Percentiles rank a stretch among this genome's conserved stretches.
Conservation (phyloP, 495 filamentous ascomycete species). For the Pyronema omphalodes region DNA sequence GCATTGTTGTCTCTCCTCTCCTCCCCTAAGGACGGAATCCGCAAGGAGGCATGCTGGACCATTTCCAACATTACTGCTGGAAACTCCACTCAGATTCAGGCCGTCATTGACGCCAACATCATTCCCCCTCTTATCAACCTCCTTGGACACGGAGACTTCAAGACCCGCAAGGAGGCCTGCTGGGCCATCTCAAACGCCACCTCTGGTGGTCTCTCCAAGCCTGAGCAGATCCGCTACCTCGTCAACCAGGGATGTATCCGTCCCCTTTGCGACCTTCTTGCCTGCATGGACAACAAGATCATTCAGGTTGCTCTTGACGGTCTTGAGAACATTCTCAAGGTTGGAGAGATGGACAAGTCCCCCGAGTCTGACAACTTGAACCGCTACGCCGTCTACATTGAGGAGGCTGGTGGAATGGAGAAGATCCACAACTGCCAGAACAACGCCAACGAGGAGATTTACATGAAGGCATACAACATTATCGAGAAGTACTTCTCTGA, state of each 20-base stretch:
- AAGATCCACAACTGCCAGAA: slow-evolving; percentile 99
- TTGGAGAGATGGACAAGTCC: slow-evolving; percentile 96
- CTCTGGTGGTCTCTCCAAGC: slow-evolving; percentile 92
- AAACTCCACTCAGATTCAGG: slow-evolving; percentile 92
- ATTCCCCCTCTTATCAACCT: slow-evolving; percentile 92
- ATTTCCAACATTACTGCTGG: slow-evolving; percentile 98
- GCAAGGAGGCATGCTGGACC: slow-evolving; percentile 99
- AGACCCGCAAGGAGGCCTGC: slow-evolving; percentile 98
- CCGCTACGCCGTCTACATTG: slow-evolving; percentile 93
- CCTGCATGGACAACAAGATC: slow-evolving; percentile 99
- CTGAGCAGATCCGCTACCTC: slow-evolving; percentile 92
- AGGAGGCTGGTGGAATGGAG: slow-evolving; percentile 98
- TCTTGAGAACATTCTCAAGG: slow-evolving; percentile 97
- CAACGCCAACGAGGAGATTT: slow-evolving; percentile 99
- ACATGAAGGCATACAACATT: slow-evolving; percentile 99
- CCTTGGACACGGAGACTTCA: slow-evolving; percentile 89
- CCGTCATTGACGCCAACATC: slow-evolving; percentile 92
- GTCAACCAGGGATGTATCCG: slow-evolving; percentile 89
- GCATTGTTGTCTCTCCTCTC: slow-evolving; percentile 81
- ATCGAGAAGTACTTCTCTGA: slow-evolving; percentile 99
- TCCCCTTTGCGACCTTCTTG: slow-evolving; percentile 88
- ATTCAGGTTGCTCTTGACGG: slow-evolving; percentile 98
- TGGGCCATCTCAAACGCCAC: slow-evolving; percentile 99
- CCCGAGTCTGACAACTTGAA: slow-evolving; percentile 69
- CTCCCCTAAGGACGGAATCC: slow-evolving; percentile 95